Percentiles rank a stretch among this genome's conserved stretches.
Evolutionary conservation across 805 yeast species (phyloP).

Genomic region (Spathaspora hagerdaliae): DNA sequence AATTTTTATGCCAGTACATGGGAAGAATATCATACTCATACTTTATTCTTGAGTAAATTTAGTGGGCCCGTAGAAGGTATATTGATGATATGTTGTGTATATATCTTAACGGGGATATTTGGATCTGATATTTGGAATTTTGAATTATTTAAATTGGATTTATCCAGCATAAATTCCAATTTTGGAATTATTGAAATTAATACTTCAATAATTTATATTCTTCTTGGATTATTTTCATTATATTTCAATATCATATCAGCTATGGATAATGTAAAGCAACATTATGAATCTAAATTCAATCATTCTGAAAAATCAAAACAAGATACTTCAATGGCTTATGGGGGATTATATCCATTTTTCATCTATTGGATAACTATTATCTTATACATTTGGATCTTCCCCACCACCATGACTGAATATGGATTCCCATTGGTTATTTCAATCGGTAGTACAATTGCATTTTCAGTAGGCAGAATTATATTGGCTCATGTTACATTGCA

Average conservation of each 20-base stretch:
- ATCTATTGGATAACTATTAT: slow-evolving; percentile 48
- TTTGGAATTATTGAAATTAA: slow-evolving; percentile 28
- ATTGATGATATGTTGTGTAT: slow-evolving; percentile 53
- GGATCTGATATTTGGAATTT: slow-evolving; percentile 71
- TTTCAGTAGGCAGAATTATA: slow-evolving; percentile 87
- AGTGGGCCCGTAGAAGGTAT: slow-evolving; percentile 98
- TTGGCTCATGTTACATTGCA: slow-evolving; percentile 81
- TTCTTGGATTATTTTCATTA: slow-evolving; percentile 51
- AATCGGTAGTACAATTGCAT: slow-evolving; percentile 74
- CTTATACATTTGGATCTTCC: slow-evolving; percentile 45
- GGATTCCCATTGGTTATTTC: slow-evolving; percentile 60
- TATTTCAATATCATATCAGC: slow-evolving; percentile 69
- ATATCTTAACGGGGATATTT: slow-evolving; percentile 55
- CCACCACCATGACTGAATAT: slow-evolving; percentile 43
- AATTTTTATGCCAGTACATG: slow-evolving; percentile 89
- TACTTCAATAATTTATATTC: slow-evolving; percentile 40
- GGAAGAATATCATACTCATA: slow-evolving; percentile 94
- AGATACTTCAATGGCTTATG: slow-evolving; percentile 39
- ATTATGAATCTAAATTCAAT: slow-evolving; percentile 33
- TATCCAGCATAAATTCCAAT: slow-evolving; percentile 25
- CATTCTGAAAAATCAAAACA: slow-evolving; percentile 21
- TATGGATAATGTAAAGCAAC: slow-evolving; percentile 51
- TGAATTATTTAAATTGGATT: slow-evolving; percentile 37
- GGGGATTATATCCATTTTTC: slow-evolving; percentile 67
- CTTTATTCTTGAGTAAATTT: slow-evolving; percentile 67